These are phyloP conservation scores for Erigeron canadensis DNA, from an alignment of 129 eudicot genomes.

Conservation along the genomic window DNA sequence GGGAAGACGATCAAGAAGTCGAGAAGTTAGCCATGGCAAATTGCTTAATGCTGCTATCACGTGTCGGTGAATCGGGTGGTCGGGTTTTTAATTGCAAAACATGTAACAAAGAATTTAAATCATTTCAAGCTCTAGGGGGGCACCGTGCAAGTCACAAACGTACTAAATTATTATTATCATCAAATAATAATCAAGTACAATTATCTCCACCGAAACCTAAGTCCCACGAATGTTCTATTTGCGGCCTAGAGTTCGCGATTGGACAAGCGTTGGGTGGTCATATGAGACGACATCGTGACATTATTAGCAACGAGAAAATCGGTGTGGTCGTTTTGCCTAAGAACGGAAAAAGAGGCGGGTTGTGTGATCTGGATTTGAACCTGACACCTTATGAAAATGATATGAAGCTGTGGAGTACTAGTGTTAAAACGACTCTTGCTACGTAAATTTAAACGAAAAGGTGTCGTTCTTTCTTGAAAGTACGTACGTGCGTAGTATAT, in stretches of 20 bases:
- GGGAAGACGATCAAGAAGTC: constrained; percentile 33
- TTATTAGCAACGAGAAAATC: constrained; percentile 6
- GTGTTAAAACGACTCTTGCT: constrained; percentile 29
- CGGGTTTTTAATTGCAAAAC: constrained; percentile 47
- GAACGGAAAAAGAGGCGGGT: constrained; percentile 29
- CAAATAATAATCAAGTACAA: neutral
- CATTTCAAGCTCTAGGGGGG: constrained; percentile 66
- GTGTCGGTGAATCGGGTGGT: constrained; percentile 26
- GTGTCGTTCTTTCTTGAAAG: too few relatives aligned
- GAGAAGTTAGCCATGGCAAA: constrained; percentile 55
- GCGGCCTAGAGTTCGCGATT: constrained; percentile 46
- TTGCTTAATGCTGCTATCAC: constrained; percentile 46
- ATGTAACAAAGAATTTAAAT: constrained; percentile 32
- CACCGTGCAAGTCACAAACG: constrained; percentile 68
- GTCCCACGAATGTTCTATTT: constrained; percentile 45
- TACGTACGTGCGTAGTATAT: too few relatives aligned
- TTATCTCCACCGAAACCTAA: constrained; percentile 32
- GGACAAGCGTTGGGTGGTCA: constrained; percentile 78
- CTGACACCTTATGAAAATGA: constrained; percentile 46
- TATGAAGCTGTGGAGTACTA: constrained; percentile 30
- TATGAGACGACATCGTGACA: constrained; percentile 56
- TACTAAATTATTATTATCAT: neutral
- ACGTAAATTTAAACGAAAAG: neutral
- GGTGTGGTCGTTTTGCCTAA: neutral
- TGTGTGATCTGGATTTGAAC: constrained; percentile 50